A percentile compares a stretch with the other conserved stretches of the same genome.
Conservation (phyloP, 1,139 yeast species). For the Saccharomycopsis crataegensis region DNA sequence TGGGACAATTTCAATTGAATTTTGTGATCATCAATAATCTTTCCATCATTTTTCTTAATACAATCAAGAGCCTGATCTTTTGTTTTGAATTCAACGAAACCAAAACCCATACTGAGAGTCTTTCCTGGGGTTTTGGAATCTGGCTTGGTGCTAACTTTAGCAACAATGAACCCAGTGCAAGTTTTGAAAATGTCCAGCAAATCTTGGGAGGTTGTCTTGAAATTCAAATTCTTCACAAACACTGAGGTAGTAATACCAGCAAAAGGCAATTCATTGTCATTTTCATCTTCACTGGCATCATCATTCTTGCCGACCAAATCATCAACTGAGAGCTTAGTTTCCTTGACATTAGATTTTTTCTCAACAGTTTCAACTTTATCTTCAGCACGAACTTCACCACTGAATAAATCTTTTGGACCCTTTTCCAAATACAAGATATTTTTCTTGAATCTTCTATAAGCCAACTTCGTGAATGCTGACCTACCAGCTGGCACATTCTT, state of each 20-base stretch:
- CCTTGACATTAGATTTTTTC: conserved; percentile 31
- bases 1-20: conserved; percentile 84
- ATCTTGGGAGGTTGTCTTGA: conserved; percentile 59
- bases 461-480: conserved; percentile 79
- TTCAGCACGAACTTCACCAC: conserved; percentile 37
- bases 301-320: conserved; percentile 35
- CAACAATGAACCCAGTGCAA: conserved; percentile 73
- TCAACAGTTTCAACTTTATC: conserved; percentile 3
- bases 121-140: conserved; percentile 68
- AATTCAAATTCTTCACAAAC: conserved; percentile 87
- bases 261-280: conserved; percentile 36
- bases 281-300: conserved; percentile 36
- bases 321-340: conserved; percentile 35
- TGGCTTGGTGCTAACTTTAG: conserved; percentile 81
- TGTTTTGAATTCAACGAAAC: conserved; percentile 84
- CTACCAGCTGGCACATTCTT: conserved; percentile 80
- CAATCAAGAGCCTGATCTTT: conserved; percentile 76
- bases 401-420: conserved; percentile 82
- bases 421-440: conserved; percentile 84
- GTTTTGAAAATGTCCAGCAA: conserved; percentile 58
- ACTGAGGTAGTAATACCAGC: conserved; percentile 78
- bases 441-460: conserved; percentile 81
- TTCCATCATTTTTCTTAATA: conserved; percentile 65
- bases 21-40: conserved; percentile 80
- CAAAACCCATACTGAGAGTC: conserved; percentile 89